phyloP scores from a whole-genome alignment of 805 yeast genomes.

The Hanseniaspora thailandica region DNA sequence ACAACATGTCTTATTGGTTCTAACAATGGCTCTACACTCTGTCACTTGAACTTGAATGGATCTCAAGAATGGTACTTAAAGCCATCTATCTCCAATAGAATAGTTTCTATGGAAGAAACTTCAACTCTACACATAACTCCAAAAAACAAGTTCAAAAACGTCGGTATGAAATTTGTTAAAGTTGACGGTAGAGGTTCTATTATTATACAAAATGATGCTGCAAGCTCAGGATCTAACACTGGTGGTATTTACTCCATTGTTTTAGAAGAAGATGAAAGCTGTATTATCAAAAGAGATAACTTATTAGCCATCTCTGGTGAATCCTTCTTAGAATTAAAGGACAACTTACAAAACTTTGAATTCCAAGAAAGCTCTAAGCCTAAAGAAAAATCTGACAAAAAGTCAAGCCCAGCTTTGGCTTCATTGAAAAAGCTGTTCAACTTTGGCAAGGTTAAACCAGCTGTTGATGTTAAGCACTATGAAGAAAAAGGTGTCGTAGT shows the following conservation, averaged over 20 bases:
- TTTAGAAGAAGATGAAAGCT: constrained; percentile 22
- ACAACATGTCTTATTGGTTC: constrained; percentile 11
- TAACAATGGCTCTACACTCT: constrained; percentile 1
- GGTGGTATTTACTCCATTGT: constrained; percentile 23
- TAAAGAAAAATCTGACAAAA: not conserved
- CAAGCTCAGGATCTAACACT: constrained; percentile 19
- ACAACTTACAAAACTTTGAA: constrained; percentile 16
- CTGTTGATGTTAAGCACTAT: not conserved
- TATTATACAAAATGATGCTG: constrained; percentile 22
- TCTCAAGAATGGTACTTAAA: constrained; percentile 12
- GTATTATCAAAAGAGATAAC: constrained; percentile 24
- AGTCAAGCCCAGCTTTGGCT: not conserved
- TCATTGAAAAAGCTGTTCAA: not conserved
- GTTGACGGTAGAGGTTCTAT: constrained; percentile 27
- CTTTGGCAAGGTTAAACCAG: not conserved
- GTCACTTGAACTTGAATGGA: constrained; percentile 9
- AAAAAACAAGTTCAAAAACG: not conserved
- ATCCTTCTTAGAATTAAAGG: constrained; percentile 23
- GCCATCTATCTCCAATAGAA: constrained; percentile 5
- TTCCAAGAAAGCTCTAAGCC: not conserved
- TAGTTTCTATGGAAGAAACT: constrained; percentile 12
- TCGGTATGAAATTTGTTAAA: constrained; percentile 20
- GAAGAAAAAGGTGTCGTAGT: not conserved
- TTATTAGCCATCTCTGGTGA: constrained; percentile 26
- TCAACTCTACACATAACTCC: constrained; percentile 13